Conservation (phyloP, 208 protist genomes). For the Leishmania aethiopica region DNA sequence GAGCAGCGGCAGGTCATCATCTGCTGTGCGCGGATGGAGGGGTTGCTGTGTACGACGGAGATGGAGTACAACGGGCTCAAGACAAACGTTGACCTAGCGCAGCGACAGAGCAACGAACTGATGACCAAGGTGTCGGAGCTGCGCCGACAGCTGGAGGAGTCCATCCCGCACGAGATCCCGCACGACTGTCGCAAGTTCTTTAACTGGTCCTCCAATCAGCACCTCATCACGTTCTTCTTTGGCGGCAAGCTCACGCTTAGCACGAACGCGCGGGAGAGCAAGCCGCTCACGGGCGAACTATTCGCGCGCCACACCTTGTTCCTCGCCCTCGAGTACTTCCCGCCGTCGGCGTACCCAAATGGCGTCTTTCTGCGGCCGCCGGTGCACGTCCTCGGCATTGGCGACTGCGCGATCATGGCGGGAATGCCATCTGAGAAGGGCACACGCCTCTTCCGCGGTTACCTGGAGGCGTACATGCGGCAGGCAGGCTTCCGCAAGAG, state of each 20-base stretch:
- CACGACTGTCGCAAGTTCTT: constrained; percentile 89
- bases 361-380: constrained; percentile 89
- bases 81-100: constrained; percentile 86
- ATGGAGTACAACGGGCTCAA: constrained; percentile 95
- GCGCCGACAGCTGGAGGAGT: constrained; percentile 62
- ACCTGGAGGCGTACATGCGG: constrained; percentile 86
- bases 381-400: constrained; percentile 76
- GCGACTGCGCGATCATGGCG: constrained; percentile 86
- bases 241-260: constrained; percentile 89
- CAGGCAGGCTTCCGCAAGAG: constrained; percentile 88
- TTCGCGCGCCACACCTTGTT: constrained; percentile 88
- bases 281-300: constrained; percentile 69
- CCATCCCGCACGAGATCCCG: constrained; percentile 84
- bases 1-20: constrained; percentile 85
- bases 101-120: constrained; percentile 80
- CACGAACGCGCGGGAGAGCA: constrained; percentile 86
- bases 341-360: constrained; percentile 61
- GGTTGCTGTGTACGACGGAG: constrained; percentile 90
- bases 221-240: constrained; percentile 90
- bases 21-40: constrained; percentile 87
- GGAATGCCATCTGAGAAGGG: constrained; percentile 77
- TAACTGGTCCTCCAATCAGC: constrained; percentile 93
- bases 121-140: constrained; percentile 69
- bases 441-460: constrained; percentile 84
- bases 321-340: constrained; percentile 37